These are phyloP conservation scores for Saccharum hybrid DNA, from an alignment of 202 grass and related monocot genomes.

Conservation along the genomic window DNA sequence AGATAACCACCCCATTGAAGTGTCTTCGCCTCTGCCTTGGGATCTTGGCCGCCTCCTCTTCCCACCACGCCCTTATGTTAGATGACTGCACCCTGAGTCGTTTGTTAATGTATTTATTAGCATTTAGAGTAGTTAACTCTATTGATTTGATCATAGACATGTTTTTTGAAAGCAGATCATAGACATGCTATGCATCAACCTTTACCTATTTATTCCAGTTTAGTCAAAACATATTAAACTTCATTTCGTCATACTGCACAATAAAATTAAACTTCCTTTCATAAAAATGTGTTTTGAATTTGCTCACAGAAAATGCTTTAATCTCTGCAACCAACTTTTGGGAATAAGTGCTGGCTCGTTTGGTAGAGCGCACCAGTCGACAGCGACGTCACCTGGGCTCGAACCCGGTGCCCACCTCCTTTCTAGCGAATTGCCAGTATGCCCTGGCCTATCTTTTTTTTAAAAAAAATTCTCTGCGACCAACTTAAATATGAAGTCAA, in stretches of 20 bases:
- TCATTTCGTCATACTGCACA: neutral
- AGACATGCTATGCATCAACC: neutral
- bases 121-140: neutral
- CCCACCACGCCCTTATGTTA: too few species aligned
- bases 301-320: constrained; percentile 13
- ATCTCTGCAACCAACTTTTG: too few species aligned
- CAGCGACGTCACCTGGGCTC: neutral
- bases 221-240: neutral
- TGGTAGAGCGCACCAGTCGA: neutral
- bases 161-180: neutral
- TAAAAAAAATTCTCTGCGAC: neutral
- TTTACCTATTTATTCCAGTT: constrained; percentile 28
- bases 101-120: too few species aligned
- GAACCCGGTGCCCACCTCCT: neutral
- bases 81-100: too few species aligned
- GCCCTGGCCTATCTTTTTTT: neutral
- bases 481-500: constrained; percentile 33
- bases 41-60: too few species aligned
- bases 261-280: neutral
- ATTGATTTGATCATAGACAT: neutral
- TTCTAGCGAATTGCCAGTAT: neutral
- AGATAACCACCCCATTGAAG: too few species aligned
- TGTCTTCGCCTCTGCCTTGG: too few species aligned
- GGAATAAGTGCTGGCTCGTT: too few species aligned
- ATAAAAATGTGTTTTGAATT: neutral